A percentile compares a stretch with the other conserved stretches of the same genome.
Conservation (phyloP, 345 rosid species). For the Heritiera fomes region DNA sequence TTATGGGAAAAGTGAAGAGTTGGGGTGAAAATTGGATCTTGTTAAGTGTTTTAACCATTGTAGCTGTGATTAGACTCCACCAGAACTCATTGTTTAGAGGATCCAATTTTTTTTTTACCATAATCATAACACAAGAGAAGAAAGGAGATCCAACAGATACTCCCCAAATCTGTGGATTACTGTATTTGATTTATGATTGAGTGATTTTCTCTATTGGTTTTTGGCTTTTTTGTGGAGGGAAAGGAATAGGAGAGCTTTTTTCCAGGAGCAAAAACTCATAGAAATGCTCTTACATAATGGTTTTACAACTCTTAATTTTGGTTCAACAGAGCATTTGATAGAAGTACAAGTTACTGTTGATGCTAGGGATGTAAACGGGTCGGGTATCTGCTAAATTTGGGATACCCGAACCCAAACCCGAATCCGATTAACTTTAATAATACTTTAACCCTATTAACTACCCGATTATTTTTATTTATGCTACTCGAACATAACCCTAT, state of each 20-base stretch:
- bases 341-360: neutral
- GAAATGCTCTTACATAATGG: neutral
- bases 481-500: too few relatives aligned
- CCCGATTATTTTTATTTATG: too few relatives aligned
- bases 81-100: neutral
- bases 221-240: slow-evolving; percentile 10
- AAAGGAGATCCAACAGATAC: neutral
- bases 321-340: neutral
- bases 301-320: neutral
- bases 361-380: neutral
- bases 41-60: neutral
- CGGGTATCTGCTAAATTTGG: too few relatives aligned
- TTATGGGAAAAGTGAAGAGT: neutral
- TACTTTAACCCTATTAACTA: too few relatives aligned
- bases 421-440: too few relatives aligned
- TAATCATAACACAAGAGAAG: neutral
- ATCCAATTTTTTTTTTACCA: neutral
- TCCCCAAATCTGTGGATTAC: neutral
- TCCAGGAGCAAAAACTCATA: neutral
- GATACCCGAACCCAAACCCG: too few relatives aligned
- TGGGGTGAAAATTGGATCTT: slow-evolving; percentile 15
- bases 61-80: neutral
- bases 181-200: neutral
- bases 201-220: neutral
- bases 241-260: neutral